phyloP scores from a whole-genome alignment of 2,329 filamentous ascomycete genomes.

The Leptographium radiaticola region DNA sequence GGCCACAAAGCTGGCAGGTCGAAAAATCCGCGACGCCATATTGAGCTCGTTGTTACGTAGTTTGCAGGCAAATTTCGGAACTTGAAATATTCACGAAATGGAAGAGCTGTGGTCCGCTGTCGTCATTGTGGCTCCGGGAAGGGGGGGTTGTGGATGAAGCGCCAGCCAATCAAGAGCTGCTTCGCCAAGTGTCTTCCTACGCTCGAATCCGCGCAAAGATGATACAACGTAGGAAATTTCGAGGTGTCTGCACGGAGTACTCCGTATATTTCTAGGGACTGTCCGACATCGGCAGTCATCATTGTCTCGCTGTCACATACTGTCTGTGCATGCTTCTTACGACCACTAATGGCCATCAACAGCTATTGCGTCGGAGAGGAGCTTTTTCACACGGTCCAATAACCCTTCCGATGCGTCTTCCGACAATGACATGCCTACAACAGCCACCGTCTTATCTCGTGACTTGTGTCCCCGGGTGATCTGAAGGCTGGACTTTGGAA shows the following conservation, averaged over 20 bases:
- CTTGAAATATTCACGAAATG: not conserved
- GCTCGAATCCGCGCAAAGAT: too few species aligned
- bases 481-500: slow-evolving; percentile 50
- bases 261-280: too few species aligned
- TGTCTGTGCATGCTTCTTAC: not conserved
- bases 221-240: too few species aligned
- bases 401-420: slow-evolving; percentile 2
- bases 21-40: slow-evolving; percentile 10
- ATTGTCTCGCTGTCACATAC: too few species aligned
- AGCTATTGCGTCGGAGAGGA: slow-evolving; percentile 1
- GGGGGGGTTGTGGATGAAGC: not conserved
- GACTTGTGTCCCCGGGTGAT: slow-evolving; percentile 52
- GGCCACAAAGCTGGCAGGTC: slow-evolving; percentile 4
- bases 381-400: slow-evolving; percentile 3
- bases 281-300: too few species aligned
- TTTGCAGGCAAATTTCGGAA: not conserved
- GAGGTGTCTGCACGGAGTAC: too few species aligned
- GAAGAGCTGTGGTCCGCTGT: not conserved
- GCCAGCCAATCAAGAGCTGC: not conserved
- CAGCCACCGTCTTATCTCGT: slow-evolving; percentile 46
- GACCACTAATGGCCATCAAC: not conserved
- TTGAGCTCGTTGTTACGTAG: not conserved
- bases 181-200: not conserved
- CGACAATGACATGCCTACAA: slow-evolving; percentile 17
- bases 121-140: not conserved